These are phyloP conservation scores for Pseudogymnoascus sp. DNA, from an alignment of 2,329 filamentous ascomycete genomes.

Conservation along the genomic window DNA sequence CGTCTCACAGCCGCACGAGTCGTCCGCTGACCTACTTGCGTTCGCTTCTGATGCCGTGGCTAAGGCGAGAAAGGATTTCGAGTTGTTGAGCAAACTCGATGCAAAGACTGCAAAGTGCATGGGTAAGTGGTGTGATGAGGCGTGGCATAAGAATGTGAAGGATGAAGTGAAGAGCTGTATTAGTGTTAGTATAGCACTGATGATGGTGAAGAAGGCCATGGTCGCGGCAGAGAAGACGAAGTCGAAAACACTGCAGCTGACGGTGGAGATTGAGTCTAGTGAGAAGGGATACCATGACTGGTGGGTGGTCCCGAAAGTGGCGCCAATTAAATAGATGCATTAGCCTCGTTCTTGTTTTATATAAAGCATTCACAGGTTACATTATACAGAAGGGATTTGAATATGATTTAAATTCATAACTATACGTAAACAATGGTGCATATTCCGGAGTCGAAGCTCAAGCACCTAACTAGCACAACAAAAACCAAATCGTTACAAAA, in stretches of 20 bases:
- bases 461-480: background rate
- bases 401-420: slow-evolving; percentile 3
- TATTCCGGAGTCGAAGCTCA: slow-evolving; percentile 8
- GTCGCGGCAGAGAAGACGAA: slow-evolving; percentile 27
- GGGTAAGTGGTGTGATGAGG: slow-evolving; percentile 43
- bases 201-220: slow-evolving; percentile 50
- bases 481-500: background rate
- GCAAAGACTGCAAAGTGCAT: slow-evolving; percentile 47
- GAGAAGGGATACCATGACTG: slow-evolving; percentile 54
- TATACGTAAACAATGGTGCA: slow-evolving; percentile 7
- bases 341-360: background rate
- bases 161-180: slow-evolving; percentile 63
- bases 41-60: slow-evolving; percentile 29
- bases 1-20: slow-evolving; percentile 35
- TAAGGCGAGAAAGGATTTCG: slow-evolving; percentile 45
- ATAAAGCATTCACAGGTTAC: background rate
- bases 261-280: slow-evolving; percentile 44
- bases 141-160: slow-evolving; percentile 55
- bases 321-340: slow-evolving; percentile 9
- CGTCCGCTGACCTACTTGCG: slow-evolving; percentile 26
- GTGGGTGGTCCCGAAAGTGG: slow-evolving; percentile 51
- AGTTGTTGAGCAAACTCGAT: slow-evolving; percentile 46
- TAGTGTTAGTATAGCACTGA: slow-evolving; percentile 57
- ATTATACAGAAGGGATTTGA: slow-evolving; percentile 4
- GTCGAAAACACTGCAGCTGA: slow-evolving; percentile 29